phyloP scores from a whole-genome alignment of 1,139 yeast genomes.

The Zhuliangozyma blackwelliae region DNA sequence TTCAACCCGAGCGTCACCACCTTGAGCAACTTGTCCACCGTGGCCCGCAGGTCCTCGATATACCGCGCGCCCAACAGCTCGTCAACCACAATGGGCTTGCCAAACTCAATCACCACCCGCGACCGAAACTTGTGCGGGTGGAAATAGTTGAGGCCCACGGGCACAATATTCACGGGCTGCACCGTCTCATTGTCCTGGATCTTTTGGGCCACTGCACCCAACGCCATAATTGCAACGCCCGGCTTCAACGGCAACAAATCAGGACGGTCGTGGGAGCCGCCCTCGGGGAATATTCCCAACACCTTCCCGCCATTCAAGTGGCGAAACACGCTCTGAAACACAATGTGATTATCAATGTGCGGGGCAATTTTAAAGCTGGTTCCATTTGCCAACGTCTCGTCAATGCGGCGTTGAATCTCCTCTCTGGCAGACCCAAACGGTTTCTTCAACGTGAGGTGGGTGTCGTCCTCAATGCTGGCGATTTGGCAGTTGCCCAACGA shows the following conservation, averaged over 20 bases:
- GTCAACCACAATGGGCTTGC: conserved; percentile 39
- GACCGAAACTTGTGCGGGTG: conserved; percentile 44
- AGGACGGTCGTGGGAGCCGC: conserved; percentile 42
- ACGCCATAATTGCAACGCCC: conserved; percentile 49
- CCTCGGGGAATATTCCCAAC: conserved; percentile 69
- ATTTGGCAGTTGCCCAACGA: conserved; percentile 58
- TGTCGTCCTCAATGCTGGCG: conserved; percentile 48
- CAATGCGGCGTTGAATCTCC: conserved; percentile 24
- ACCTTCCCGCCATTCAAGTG: conserved; percentile 55
- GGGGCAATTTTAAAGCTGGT: conserved; percentile 55
- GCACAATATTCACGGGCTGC: conserved; percentile 39
- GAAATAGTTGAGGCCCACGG: conserved; percentile 46
- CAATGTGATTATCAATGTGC: conserved; percentile 56
- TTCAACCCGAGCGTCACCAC: conserved; percentile 70
- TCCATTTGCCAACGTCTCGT: conserved; percentile 40
- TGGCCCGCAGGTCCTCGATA: conserved; percentile 50
- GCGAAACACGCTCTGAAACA: conserved; percentile 61
- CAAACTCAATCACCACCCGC: conserved; percentile 46
- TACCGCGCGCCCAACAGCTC: conserved; percentile 24
- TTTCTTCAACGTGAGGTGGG: conserved; percentile 43
- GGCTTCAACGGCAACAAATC: conserved; percentile 40
- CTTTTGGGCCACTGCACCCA: conserved; percentile 38
- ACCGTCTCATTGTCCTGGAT: conserved; percentile 10
- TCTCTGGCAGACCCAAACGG: conserved; percentile 39
- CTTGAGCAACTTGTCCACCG: conserved; percentile 67